Conservation (phyloP, 768 basidiomycete genomes). For the Mrakia gelida region DNA sequence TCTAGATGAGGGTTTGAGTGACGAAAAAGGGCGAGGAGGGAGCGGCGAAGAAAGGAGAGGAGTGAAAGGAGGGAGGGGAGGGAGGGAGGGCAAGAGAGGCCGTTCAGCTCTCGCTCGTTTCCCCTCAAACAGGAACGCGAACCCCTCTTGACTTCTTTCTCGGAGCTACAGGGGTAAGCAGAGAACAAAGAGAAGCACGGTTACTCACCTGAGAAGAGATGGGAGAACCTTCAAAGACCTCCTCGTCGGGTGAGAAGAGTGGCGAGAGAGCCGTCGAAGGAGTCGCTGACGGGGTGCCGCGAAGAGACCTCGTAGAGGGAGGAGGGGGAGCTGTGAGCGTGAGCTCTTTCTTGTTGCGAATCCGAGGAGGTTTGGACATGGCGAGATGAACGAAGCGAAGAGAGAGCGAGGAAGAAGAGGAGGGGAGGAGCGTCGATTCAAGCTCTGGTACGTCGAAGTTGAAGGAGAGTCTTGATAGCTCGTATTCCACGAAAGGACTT, state of each 20-base stretch:
- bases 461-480: neutral
- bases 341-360: conserved; percentile 17
- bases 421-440: neutral
- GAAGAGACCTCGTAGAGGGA: neutral
- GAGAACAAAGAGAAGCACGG: neutral
- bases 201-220: neutral
- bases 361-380: neutral
- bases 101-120: neutral
- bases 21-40: neutral
- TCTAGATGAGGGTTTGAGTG: neutral
- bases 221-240: neutral
- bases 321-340: neutral
- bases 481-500: too few relatives aligned
- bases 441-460: neutral
- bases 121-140: neutral
- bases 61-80: neutral
- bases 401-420: neutral
- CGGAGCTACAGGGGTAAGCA: too few relatives aligned
- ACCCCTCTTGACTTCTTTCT: conserved; percentile 1
- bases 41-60: neutral
- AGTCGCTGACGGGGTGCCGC: neutral
- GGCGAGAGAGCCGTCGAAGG: conserved; percentile 8
- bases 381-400: neutral
- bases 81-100: neutral
- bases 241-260: conserved; percentile 16